Conservation (phyloP, 2,329 filamentous ascomycete species). For the Cryphonectria naterciae region DNA sequence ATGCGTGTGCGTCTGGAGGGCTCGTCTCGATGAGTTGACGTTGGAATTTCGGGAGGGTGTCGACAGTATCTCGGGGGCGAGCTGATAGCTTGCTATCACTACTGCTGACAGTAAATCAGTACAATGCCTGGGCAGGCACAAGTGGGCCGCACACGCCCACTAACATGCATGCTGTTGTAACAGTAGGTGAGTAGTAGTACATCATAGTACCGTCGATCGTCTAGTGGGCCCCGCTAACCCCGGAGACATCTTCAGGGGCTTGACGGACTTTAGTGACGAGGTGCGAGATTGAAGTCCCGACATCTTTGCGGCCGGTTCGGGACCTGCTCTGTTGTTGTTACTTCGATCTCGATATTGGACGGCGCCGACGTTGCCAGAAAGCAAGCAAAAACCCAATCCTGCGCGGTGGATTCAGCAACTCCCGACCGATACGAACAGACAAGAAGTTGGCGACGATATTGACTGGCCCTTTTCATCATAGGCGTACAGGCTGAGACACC, state of each 20-base stretch:
- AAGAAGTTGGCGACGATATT: conserved; percentile 1
- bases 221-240: conserved; percentile 11
- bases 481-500: conserved; percentile 1
- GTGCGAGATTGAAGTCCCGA: conserved; percentile 12
- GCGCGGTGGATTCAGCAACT: background rate
- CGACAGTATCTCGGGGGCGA: background rate
- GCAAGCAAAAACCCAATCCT: background rate
- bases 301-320: background rate
- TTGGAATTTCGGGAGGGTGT: conserved; percentile 2
- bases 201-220: conserved; percentile 10
- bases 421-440: background rate
- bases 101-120: background rate
- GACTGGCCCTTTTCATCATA: background rate
- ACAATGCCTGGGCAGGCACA: conserved; percentile 8
- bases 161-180: background rate
- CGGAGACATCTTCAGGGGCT: conserved; percentile 21
- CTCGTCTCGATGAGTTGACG: conserved; percentile 2
- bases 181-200: background rate
- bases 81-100: conserved; percentile 10
- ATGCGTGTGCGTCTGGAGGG: background rate
- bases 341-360: background rate
- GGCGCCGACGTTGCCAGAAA: background rate
- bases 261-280: conserved; percentile 13
- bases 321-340: background rate
- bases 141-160: conserved; percentile 21